phyloP scores from a whole-genome alignment of 2,329 filamentous ascomycete species.

The Stagonosporopsis vannaccii region DNA sequence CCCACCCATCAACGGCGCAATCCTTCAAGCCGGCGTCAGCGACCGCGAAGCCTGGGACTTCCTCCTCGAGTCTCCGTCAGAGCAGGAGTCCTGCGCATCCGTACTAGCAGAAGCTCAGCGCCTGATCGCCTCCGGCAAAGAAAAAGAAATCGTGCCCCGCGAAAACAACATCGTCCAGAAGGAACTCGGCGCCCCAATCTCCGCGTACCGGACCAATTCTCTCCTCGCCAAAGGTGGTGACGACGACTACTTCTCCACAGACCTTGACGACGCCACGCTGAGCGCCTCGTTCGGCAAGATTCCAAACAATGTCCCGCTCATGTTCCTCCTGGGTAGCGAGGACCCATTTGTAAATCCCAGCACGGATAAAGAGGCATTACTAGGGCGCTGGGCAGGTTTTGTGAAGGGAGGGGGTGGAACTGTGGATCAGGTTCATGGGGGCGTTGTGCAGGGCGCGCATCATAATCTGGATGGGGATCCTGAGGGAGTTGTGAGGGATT shows the following conservation, averaged over 20 bases:
- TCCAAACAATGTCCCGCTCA: slow-evolving; percentile 58
- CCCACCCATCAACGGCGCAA: slow-evolving; percentile 72
- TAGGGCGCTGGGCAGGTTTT: slow-evolving; percentile 63
- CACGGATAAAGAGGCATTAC: slow-evolving; percentile 65
- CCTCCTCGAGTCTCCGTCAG: slow-evolving; percentile 45
- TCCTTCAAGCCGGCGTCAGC: slow-evolving; percentile 81
- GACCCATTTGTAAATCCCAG: slow-evolving; percentile 70
- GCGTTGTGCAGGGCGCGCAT: slow-evolving; percentile 57
- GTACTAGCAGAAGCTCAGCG: slow-evolving; percentile 58
- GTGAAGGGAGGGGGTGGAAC: slow-evolving; percentile 54
- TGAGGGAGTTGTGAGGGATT: slow-evolving; percentile 56
- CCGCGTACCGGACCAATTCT: slow-evolving; percentile 66
- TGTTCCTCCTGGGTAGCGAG: slow-evolving; percentile 69
- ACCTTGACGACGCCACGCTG: slow-evolving; percentile 68
- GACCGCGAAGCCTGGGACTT: slow-evolving; percentile 69
- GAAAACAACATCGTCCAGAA: slow-evolving; percentile 37
- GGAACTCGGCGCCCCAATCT: slow-evolving; percentile 55
- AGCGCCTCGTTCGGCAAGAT: slow-evolving; percentile 71
- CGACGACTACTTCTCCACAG: slow-evolving; percentile 89
- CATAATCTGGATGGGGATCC: slow-evolving; percentile 60
- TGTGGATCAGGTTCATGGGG: slow-evolving; percentile 59
- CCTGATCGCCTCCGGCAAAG: slow-evolving; percentile 64
- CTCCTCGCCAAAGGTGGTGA: slow-evolving; percentile 68
- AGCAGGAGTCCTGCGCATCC: slow-evolving; percentile 14
- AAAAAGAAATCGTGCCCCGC: slow-evolving; percentile 62